Evolutionary conservation across 192 early-diverging fungal genomes (phyloP).

Genomic region (Backusella australiensis): DNA sequence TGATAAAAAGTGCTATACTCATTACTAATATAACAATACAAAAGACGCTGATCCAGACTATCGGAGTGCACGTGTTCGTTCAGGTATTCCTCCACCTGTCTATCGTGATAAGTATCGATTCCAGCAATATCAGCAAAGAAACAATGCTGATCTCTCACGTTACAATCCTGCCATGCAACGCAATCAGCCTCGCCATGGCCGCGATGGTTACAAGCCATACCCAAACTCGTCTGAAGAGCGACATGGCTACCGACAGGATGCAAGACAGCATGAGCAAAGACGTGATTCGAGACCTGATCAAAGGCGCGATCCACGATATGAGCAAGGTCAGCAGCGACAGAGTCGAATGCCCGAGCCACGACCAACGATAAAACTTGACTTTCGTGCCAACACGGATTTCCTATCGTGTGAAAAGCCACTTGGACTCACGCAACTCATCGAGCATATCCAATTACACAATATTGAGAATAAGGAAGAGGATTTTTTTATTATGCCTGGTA

Average conservation of each 20-base stretch:
- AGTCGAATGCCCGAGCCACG: too few relatives aligned
- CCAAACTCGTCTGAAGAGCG: slow-evolving; percentile 22
- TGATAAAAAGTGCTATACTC: background rate
- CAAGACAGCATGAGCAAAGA: background rate
- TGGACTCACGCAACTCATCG: background rate
- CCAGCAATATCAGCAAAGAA: slow-evolving; percentile 20
- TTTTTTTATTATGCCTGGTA: slow-evolving; percentile 19
- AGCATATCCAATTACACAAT: background rate
- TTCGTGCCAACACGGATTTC: slow-evolving; percentile 35
- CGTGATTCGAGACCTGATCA: background rate
- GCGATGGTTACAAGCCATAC: slow-evolving; percentile 26
- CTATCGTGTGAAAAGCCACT: slow-evolving; percentile 19
- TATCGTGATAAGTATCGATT: slow-evolving; percentile 32
- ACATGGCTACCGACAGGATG: slow-evolving; percentile 14
- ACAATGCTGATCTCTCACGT: slow-evolving; percentile 16
- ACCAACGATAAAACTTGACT: background rate
- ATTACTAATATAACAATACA: background rate
- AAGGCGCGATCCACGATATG: background rate
- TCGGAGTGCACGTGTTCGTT: slow-evolving; percentile 36
- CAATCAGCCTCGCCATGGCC: slow-evolving; percentile 35
- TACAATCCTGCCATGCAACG: slow-evolving; percentile 30
- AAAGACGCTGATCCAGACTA: slow-evolving; percentile 45
- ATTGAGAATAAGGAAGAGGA: slow-evolving; percentile 16
- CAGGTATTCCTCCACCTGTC: slow-evolving; percentile 41
- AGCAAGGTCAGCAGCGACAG: background rate